These are phyloP conservation scores for Singerocomus rubriflavus DNA, from an alignment of 1,284 basidiomycete species.

Conservation along the genomic window DNA sequence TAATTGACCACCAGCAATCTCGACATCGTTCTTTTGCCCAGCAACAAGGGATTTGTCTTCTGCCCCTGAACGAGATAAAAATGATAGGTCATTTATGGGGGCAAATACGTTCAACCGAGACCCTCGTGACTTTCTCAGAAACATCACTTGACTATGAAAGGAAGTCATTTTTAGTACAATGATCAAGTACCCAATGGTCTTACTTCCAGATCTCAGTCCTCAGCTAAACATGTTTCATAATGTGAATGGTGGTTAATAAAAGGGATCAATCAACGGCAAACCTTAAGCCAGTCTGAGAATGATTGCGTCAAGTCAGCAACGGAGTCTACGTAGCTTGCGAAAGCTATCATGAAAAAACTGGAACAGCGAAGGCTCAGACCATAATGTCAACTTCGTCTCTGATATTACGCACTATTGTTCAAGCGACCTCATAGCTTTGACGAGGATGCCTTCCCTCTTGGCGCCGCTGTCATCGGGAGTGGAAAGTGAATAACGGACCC, in stretches of 20 bases:
- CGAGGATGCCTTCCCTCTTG: constrained; percentile 53
- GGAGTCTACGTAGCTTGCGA: constrained; percentile 86
- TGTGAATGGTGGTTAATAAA: neutral
- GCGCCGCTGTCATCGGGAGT: constrained; percentile 64
- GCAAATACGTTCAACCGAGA: constrained; percentile 84
- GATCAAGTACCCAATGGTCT: constrained; percentile 31
- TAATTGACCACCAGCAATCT: constrained; percentile 80
- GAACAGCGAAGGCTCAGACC: constrained; percentile 2
- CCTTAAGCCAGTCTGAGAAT: constrained; percentile 88
- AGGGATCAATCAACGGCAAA: constrained; percentile 30
- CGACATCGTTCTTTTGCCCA: constrained; percentile 71
- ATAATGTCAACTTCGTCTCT: neutral
- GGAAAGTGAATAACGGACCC: constrained; percentile 82
- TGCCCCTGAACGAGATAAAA: constrained; percentile 64
- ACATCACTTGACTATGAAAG: constrained; percentile 70
- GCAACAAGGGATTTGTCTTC: constrained; percentile 54
- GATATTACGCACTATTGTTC: constrained; percentile 70
- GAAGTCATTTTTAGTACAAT: neutral
- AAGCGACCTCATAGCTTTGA: constrained; percentile 65
- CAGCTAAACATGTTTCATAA: constrained; percentile 39
- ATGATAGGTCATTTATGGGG: constrained; percentile 83
- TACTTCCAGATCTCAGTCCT: constrained; percentile 95
- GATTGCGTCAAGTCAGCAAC: constrained; percentile 65
- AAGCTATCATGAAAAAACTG: constrained; percentile 94
- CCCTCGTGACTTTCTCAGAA: constrained; percentile 76